phyloP scores from a whole-genome alignment of 1,139 yeast species.

The Maudiozyma humilis region DNA sequence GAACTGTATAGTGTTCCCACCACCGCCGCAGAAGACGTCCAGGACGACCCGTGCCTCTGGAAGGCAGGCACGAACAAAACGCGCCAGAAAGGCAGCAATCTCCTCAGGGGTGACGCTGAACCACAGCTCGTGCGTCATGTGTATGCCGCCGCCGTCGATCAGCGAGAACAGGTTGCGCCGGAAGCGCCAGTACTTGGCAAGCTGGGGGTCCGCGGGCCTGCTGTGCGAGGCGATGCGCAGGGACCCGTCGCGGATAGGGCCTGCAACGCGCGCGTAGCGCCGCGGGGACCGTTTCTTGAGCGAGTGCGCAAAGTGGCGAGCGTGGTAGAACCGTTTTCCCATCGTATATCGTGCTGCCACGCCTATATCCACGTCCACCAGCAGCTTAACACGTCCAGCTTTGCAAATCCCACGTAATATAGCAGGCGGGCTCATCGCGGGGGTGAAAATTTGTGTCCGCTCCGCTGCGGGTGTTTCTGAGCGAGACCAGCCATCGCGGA shows the following conservation, averaged over 20 bases:
- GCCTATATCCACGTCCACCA: background rate
- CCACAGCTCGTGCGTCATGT: slow-evolving; percentile 74
- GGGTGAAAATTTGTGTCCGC: too few species aligned
- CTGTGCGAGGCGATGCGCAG: slow-evolving; percentile 13
- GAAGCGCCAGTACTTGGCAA: slow-evolving; percentile 26
- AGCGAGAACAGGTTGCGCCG: slow-evolving; percentile 19
- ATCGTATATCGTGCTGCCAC: background rate
- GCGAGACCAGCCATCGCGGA: too few species aligned
- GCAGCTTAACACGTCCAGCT: too few species aligned
- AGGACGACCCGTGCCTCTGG: slow-evolving; percentile 42
- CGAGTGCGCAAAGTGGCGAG: slow-evolving; percentile 11
- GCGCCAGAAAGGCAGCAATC: slow-evolving; percentile 58
- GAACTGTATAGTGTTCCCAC: slow-evolving; percentile 86
- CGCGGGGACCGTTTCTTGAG: slow-evolving; percentile 10
- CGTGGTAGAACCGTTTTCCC: slow-evolving; percentile 12
- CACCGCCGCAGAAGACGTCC: slow-evolving; percentile 92
- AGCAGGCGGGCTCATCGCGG: too few species aligned
- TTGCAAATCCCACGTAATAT: too few species aligned
- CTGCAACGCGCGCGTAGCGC: slow-evolving; percentile 10
- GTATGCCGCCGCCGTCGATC: slow-evolving; percentile 53
- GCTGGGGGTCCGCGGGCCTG: slow-evolving; percentile 11
- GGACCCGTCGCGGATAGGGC: slow-evolving; percentile 13
- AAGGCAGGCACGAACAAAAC: slow-evolving; percentile 42
- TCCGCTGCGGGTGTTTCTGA: too few species aligned
- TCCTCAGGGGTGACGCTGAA: slow-evolving; percentile 85